Percentiles rank a stretch among this genome's conserved stretches.
Conservation (phyloP, 345 rosid species). For the Salix caprea region DNA sequence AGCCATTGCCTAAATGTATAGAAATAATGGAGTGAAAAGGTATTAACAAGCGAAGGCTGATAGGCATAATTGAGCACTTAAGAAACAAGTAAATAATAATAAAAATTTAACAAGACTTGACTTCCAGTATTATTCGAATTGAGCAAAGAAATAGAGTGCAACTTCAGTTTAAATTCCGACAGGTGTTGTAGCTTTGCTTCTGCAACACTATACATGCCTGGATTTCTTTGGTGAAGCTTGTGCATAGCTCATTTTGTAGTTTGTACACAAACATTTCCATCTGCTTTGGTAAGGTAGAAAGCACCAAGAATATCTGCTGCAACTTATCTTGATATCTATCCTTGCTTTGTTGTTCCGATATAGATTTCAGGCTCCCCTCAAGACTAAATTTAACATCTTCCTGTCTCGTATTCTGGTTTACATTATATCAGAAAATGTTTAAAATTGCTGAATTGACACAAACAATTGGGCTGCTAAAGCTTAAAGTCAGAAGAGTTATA, state of each 20-base stretch:
- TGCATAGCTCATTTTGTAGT: conserved; percentile 49
- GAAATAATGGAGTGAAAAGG: background rate
- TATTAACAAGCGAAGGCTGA: background rate
- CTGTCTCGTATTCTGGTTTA: conserved; percentile 60
- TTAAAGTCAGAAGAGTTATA: conserved; percentile 14
- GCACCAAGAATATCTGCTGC: conserved; percentile 38
- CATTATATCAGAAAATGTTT: conserved; percentile 22
- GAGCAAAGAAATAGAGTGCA: background rate
- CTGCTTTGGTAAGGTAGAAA: conserved; percentile 56
- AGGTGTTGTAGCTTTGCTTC: background rate
- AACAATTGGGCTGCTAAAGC: conserved; percentile 4
- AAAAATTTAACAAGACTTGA: background rate
- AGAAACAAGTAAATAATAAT: background rate
- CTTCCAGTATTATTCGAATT: background rate
- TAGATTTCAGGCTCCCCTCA: conserved; percentile 53
- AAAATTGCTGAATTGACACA: conserved; percentile 12
- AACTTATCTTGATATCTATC: conserved; percentile 45
- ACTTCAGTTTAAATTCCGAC: background rate
- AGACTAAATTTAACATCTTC: conserved; percentile 55
- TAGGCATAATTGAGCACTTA: background rate
- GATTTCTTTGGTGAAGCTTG: conserved; percentile 44
- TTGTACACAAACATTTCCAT: conserved; percentile 47
- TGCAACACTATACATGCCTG: conserved; percentile 41
- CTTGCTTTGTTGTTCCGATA: conserved; percentile 57
- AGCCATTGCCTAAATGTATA: conserved; percentile 39